Conservation (phyloP, 371 early-diverging fungal species). For the Rhizopus arrhizus region DNA sequence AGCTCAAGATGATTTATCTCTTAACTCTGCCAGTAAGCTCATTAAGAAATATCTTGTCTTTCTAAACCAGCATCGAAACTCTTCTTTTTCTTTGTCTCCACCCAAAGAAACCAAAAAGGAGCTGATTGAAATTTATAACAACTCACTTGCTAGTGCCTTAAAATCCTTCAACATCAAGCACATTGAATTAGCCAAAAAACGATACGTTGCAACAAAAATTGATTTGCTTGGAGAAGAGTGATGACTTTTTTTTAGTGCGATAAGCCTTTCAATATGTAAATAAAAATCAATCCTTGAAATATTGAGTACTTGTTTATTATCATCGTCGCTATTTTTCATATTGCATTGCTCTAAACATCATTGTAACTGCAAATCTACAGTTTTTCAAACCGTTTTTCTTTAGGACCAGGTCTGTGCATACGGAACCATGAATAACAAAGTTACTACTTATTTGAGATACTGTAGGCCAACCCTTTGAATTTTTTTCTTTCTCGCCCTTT, state of each 20-base stretch:
- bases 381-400: constrained; percentile 14
- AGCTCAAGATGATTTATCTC: constrained; percentile 15
- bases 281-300: constrained; percentile 20
- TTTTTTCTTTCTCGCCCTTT: too few species aligned
- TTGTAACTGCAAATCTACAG: constrained; percentile 17
- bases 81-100: constrained; percentile 24
- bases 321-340: constrained; percentile 20
- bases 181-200: constrained; percentile 19
- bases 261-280: constrained; percentile 19
- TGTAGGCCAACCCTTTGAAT: too few species aligned
- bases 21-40: constrained; percentile 8
- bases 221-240: constrained; percentile 12
- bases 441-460: constrained; percentile 4
- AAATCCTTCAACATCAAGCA: constrained; percentile 22
- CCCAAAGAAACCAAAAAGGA: constrained; percentile 20
- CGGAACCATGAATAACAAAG: constrained; percentile 4
- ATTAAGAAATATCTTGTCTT: constrained; percentile 7
- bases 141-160: constrained; percentile 19
- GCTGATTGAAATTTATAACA: constrained; percentile 18
- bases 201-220: constrained; percentile 3
- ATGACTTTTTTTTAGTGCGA: constrained; percentile 13
- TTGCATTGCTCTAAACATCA: constrained; percentile 14
- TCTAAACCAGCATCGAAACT: constrained; percentile 18
- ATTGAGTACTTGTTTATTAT: constrained; percentile 19
- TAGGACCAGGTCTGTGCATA: constrained; percentile 16